Conservation (phyloP, 257 asterid genomes). For the Linderniella brevidens region DNA sequence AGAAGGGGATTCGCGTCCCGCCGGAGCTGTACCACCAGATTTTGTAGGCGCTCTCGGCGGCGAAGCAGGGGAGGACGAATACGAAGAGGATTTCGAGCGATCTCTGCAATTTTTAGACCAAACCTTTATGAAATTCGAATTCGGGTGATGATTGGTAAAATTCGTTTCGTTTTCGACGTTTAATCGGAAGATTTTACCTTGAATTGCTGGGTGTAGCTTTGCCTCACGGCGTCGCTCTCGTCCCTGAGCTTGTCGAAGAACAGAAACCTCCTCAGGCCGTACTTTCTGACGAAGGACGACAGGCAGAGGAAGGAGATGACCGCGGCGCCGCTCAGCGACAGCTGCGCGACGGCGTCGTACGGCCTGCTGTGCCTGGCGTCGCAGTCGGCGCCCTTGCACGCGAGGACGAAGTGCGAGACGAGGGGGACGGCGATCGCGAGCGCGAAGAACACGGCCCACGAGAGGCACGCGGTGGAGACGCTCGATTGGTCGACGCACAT, state of each 20-base stretch:
- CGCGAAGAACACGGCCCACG: conserved; percentile 48
- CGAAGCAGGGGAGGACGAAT: conserved; percentile 38
- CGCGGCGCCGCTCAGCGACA: conserved; percentile 63
- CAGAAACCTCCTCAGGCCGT: conserved; percentile 60
- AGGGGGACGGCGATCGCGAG: conserved; percentile 52
- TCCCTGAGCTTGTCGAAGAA: conserved; percentile 72
- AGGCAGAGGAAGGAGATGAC: conserved; percentile 59
- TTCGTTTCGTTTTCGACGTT: too few relatives aligned
- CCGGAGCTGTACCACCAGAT: conserved; percentile 51
- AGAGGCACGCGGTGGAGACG: conserved; percentile 32
- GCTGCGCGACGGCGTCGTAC: conserved; percentile 59
- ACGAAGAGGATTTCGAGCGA: conserved; percentile 31
- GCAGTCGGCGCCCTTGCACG: conserved; percentile 50
- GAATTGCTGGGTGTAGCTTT: conserved; percentile 46
- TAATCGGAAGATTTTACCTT: conserved; percentile 23
- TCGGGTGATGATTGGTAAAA: too few relatives aligned
- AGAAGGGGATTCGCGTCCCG: conserved; percentile 29
- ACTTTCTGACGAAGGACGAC: conserved; percentile 35
- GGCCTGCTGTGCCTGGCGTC: conserved; percentile 61
- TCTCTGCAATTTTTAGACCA: conserved; percentile 21
- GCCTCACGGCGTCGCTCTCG: conserved; percentile 83
- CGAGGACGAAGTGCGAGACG: conserved; percentile 53
- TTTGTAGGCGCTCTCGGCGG: conserved; percentile 32
- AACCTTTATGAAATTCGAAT: background rate
- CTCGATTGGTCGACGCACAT: conserved; percentile 82